These are phyloP conservation scores for Sporothrix euskadiensis DNA, from an alignment of 2,329 filamentous ascomycete species.

Conservation along the genomic window DNA sequence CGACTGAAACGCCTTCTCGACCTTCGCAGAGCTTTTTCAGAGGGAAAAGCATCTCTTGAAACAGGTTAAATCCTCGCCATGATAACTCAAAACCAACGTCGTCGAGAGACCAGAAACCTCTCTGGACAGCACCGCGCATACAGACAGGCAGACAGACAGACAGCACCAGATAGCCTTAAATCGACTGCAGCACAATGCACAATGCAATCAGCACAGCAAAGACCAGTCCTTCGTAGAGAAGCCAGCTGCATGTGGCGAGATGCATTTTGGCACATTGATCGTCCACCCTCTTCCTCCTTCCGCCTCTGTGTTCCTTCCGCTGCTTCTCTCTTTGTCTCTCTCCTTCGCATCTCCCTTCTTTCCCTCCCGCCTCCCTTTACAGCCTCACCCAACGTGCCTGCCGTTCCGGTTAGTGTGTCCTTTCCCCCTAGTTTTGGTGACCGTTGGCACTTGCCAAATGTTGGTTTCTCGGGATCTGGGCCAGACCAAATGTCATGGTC, in stretches of 20 bases:
- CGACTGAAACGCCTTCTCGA: not conserved
- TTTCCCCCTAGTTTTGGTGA: not conserved
- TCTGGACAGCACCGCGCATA: not conserved
- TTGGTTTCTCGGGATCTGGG: not conserved
- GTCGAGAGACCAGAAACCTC: not conserved
- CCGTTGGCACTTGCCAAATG: not conserved
- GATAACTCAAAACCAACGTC: not conserved
- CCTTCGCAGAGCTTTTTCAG: not conserved
- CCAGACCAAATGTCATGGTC: not conserved
- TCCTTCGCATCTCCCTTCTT: not conserved
- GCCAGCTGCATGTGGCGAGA: not conserved
- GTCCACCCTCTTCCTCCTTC: not conserved
- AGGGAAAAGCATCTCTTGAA: not conserved
- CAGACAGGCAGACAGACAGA: not conserved
- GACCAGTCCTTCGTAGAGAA: not conserved
- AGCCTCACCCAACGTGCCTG: not conserved
- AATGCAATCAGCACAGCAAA: not conserved
- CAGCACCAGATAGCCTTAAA: not conserved
- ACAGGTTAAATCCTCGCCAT: not conserved
- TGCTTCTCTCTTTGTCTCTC: not conserved
- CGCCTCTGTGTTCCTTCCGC: not conserved
- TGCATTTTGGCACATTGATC: slow-evolving; percentile 1
- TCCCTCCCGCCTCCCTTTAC: not conserved
- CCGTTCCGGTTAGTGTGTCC: not conserved
- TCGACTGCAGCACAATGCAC: not conserved